Evolutionary conservation across 768 basidiomycete species (phyloP).

Genomic region (Phanerodontia chrysosporium): DNA sequence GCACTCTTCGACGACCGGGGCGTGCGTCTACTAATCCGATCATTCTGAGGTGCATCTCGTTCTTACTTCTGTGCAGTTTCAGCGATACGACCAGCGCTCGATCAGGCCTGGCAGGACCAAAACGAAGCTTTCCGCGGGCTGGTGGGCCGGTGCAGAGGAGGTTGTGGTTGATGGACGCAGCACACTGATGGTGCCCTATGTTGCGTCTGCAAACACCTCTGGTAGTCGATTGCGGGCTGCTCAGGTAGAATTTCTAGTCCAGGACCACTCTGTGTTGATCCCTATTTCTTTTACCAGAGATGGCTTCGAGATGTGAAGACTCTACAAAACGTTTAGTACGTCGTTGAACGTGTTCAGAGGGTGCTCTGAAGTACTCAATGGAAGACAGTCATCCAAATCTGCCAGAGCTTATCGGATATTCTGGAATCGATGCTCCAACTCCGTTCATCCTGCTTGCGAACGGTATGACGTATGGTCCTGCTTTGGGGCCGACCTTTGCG

Average conservation of each 20-base stretch:
- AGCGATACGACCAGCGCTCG: not conserved
- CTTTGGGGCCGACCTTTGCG: not conserved
- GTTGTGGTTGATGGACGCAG: constrained; percentile 37
- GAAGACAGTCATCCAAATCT: constrained; percentile 44
- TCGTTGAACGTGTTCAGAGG: not conserved
- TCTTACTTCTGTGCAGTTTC: not conserved
- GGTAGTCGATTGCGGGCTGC: not conserved
- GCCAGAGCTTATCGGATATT: constrained; percentile 51
- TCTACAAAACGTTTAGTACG: constrained; percentile 48
- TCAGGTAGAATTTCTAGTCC: too few species aligned
- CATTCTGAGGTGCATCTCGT: not conserved
- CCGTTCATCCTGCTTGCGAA: constrained; percentile 51
- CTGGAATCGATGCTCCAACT: constrained; percentile 37
- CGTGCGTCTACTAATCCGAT: constrained; percentile 18
- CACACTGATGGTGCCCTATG: constrained; percentile 42
- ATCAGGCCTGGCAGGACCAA: not conserved
- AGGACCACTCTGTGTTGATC: too few species aligned
- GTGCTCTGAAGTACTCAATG: not conserved
- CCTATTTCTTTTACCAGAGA: constrained; percentile 34
- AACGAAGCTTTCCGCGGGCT: constrained; percentile 33
- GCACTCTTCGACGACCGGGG: constrained; percentile 24
- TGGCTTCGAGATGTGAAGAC: constrained; percentile 49
- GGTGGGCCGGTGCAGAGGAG: constrained; percentile 43
- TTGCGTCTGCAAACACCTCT: constrained; percentile 17
- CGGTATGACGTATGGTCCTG: constrained; percentile 25